phyloP scores from a whole-genome alignment of 176 grass and related monocot species.

The Thinopyrum elongatum region DNA sequence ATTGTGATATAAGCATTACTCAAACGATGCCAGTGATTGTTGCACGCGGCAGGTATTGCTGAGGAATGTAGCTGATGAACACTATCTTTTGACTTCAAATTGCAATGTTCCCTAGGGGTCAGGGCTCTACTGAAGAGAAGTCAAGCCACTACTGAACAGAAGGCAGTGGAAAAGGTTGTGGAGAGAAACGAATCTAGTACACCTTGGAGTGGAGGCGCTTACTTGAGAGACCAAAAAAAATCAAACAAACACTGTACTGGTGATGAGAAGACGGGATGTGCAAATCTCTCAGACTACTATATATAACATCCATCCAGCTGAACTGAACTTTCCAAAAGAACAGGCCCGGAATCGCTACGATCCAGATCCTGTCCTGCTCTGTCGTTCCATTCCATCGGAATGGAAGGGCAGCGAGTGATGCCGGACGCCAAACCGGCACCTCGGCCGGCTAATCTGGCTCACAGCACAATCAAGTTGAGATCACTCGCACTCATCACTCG shows the following conservation, averaged over 20 bases:
- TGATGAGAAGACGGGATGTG: not conserved
- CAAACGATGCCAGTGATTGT: not conserved
- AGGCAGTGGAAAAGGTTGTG: not conserved
- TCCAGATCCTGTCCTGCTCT: too few relatives aligned
- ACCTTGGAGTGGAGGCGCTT: too few relatives aligned
- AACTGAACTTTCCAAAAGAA: not conserved
- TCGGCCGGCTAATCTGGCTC: too few relatives aligned
- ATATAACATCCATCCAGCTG: not conserved
- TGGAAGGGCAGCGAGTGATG: too few relatives aligned
- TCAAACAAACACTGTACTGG: not conserved
- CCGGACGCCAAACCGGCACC: too few relatives aligned
- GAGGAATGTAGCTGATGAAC: not conserved
- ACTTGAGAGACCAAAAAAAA: not conserved
- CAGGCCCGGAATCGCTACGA: not conserved
- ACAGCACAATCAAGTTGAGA: too few relatives aligned
- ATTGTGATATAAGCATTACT: slow-evolving; percentile 1
- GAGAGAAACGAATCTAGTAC: slow-evolving; percentile 7
- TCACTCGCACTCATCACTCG: too few relatives aligned
- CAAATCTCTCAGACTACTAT: not conserved
- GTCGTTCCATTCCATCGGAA: too few relatives aligned
- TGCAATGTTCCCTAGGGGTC: too few relatives aligned
- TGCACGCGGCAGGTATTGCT: not conserved
- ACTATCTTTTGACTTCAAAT: too few relatives aligned
- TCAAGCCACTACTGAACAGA: too few relatives aligned
- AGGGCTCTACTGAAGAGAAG: too few relatives aligned